Percentiles rank a stretch among this genome's conserved stretches.
phyloP scores from a whole-genome alignment of 2,329 filamentous ascomycete genomes.

The Colletotrichum shisoi region DNA sequence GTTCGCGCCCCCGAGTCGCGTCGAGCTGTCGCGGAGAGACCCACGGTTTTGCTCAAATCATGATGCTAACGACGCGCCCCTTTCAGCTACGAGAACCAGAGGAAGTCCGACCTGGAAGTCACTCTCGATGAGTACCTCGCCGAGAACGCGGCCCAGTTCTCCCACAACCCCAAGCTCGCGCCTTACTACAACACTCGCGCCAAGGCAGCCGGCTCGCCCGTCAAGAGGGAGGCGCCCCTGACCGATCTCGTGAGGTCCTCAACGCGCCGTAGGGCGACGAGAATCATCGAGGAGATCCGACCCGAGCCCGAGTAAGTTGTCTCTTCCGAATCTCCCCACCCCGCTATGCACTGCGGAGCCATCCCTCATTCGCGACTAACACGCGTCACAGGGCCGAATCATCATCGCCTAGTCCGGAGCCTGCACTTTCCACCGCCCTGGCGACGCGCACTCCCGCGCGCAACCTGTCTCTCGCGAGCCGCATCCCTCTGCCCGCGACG shows the following conservation, averaged over 20 bases:
- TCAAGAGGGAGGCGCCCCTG: constrained; percentile 63
- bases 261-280: constrained; percentile 56
- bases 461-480: constrained; percentile 62
- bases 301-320: constrained; percentile 54
- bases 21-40: constrained; percentile 32
- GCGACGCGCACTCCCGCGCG: constrained; percentile 59
- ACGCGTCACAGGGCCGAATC: constrained; percentile 30
- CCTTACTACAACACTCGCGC: constrained; percentile 79
- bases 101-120: constrained; percentile 81
- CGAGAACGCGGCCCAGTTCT: constrained; percentile 71
- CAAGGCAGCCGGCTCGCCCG: constrained; percentile 65
- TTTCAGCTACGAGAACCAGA: constrained; percentile 71
- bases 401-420: constrained; percentile 41
- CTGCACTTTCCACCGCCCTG: constrained; percentile 54
- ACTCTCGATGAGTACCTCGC: constrained; percentile 77
- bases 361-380: constrained; percentile 28
- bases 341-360: not conserved
- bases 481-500: constrained; percentile 79
- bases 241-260: constrained; percentile 55
- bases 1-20: constrained; percentile 30
- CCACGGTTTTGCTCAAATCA: constrained; percentile 41
- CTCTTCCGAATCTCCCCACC: not conserved
- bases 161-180: constrained; percentile 69
- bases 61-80: constrained; percentile 27
- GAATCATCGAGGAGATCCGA: constrained; percentile 55